Conservation (phyloP, 306 rosid species). For the Dalbergia cochinchinensis region DNA sequence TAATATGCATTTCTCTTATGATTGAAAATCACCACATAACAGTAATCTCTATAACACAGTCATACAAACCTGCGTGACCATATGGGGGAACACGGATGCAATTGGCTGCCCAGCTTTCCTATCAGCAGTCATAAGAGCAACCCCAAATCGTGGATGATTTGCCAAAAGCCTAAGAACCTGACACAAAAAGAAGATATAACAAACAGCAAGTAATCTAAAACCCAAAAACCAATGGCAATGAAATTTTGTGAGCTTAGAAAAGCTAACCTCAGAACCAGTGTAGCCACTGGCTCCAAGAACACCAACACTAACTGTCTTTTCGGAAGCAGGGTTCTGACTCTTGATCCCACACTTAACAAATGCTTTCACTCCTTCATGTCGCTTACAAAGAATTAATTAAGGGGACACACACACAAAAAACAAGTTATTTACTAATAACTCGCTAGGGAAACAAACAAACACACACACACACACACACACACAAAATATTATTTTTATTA, state of each 20-base stretch:
- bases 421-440: neutral
- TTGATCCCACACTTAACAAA: constrained; percentile 69
- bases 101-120: constrained; percentile 94
- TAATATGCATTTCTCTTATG: neutral
- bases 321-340: constrained; percentile 50
- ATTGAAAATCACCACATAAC: neutral
- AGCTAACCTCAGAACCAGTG: constrained; percentile 93
- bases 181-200: constrained; percentile 35
- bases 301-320: constrained; percentile 76
- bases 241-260: neutral
- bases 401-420: neutral
- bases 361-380: constrained; percentile 53
- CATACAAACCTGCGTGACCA: constrained; percentile 67
- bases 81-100: constrained; percentile 88
- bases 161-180: constrained; percentile 92
- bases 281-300: constrained; percentile 99
- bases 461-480: neutral
- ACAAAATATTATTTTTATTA: neutral
- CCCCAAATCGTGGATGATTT: constrained; percentile 86
- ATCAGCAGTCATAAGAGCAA: constrained; percentile 84
- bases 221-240: neutral
- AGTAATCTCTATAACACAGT: neutral
- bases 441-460: neutral
- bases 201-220: constrained; percentile 17
- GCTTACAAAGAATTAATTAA: constrained; percentile 42